phyloP scores from a whole-genome alignment of 495 filamentous ascomycete species.

The Hyphodiscus hymeniophilus region DNA sequence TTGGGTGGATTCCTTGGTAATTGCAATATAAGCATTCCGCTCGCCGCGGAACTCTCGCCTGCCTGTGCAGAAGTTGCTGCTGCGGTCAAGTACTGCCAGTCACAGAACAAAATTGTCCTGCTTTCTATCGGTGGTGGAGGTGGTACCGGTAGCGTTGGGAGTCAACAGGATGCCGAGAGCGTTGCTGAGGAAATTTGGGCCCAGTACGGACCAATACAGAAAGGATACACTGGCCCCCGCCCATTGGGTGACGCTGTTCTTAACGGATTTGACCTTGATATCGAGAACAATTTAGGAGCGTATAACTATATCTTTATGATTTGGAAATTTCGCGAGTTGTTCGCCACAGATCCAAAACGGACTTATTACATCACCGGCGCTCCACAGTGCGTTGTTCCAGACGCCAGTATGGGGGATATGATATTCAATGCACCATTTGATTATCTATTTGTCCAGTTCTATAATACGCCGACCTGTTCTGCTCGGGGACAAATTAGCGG shows the following conservation, averaged over 20 bases:
- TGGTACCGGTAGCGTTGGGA: neutral
- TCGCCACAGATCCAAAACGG: neutral
- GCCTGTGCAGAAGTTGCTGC: neutral
- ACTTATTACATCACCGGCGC: neutral
- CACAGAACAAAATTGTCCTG: neutral
- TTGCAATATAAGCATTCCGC: neutral
- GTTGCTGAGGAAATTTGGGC: neutral
- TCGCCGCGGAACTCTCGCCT: neutral
- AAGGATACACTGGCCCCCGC: neutral
- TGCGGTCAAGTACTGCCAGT: neutral
- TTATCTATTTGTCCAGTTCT: neutral
- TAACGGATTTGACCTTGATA: neutral
- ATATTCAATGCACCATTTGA: neutral
- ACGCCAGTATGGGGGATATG: neutral
- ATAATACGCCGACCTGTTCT: slow-evolving; percentile 1
- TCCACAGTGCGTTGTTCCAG: neutral
- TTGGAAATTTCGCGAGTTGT: neutral
- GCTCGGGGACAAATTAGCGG: neutral
- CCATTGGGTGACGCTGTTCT: neutral
- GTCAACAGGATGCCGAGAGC: neutral
- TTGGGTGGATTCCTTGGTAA: neutral
- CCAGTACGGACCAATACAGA: neutral
- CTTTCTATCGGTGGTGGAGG: neutral
- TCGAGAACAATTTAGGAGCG: neutral
- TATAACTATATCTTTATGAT: neutral